Conservation (phyloP, 2,329 filamentous ascomycete species). For the Zasmidium citrigriseum region DNA sequence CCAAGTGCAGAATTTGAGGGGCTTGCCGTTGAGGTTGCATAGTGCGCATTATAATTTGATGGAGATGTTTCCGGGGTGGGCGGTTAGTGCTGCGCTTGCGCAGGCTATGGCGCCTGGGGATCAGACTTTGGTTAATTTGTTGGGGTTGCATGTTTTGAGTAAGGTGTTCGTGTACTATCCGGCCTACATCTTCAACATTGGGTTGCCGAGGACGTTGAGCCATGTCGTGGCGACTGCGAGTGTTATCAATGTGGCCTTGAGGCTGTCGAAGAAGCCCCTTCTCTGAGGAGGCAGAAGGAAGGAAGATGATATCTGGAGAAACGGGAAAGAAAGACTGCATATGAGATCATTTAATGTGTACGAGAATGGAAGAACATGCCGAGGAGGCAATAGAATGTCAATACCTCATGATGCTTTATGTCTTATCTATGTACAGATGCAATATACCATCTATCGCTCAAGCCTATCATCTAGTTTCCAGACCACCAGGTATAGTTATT, state of each 20-base stretch:
- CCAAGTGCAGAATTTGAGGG: slow-evolving; percentile 23
- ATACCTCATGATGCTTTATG: neutral
- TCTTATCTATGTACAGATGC: neutral
- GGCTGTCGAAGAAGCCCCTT: slow-evolving; percentile 29
- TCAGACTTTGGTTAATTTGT: slow-evolving; percentile 30
- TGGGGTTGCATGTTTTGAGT: slow-evolving; percentile 33
- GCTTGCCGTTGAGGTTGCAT: slow-evolving; percentile 30
- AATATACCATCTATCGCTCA: neutral
- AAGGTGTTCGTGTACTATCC: slow-evolving; percentile 34
- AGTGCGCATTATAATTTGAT: slow-evolving; percentile 30
- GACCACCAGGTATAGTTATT: slow-evolving; percentile 50
- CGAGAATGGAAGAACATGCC: neutral
- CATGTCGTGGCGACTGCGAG: slow-evolving; percentile 31
- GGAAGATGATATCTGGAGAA: neutral
- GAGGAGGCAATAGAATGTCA: neutral
- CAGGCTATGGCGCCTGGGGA: slow-evolving; percentile 32
- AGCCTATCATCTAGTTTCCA: slow-evolving; percentile 28
- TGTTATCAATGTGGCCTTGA: slow-evolving; percentile 31
- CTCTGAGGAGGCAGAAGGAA: slow-evolving; percentile 6
- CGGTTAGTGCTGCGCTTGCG: slow-evolving; percentile 28
- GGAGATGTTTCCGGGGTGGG: slow-evolving; percentile 33
- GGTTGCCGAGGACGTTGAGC: slow-evolving; percentile 20
- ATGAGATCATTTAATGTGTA: neutral
- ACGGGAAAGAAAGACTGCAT: neutral
- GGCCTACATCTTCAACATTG: slow-evolving; percentile 29